phyloP scores from a whole-genome alignment of 2,329 filamentous ascomycete species.

The Xylaria sp. region DNA sequence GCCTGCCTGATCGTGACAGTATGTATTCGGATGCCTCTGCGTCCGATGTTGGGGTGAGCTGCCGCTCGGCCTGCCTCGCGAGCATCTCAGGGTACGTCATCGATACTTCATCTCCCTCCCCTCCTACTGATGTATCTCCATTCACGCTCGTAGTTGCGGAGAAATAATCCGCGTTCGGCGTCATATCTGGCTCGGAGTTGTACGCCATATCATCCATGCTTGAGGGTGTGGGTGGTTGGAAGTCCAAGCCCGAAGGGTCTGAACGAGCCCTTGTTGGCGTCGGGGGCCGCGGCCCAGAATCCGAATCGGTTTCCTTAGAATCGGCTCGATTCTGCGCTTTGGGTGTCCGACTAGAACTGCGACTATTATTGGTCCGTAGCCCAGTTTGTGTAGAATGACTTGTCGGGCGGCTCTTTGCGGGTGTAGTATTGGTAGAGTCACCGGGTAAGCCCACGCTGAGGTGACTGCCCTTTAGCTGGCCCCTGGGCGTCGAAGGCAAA shows the following conservation, averaged over 20 bases:
- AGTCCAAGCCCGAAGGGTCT: slow-evolving; percentile 40
- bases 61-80: slow-evolving; percentile 45
- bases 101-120: slow-evolving; percentile 16
- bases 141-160: slow-evolving; percentile 38
- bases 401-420: slow-evolving; percentile 13
- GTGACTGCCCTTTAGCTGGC: slow-evolving; percentile 22
- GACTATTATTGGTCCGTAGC: slow-evolving; percentile 12
- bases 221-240: slow-evolving; percentile 46
- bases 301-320: slow-evolving; percentile 28
- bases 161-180: slow-evolving; percentile 45
- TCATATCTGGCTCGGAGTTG: slow-evolving; percentile 50
- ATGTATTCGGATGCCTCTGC: slow-evolving; percentile 33
- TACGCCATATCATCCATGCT: slow-evolving; percentile 47
- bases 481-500: slow-evolving; percentile 46
- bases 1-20: slow-evolving; percentile 37
- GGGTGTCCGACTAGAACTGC: slow-evolving; percentile 34
- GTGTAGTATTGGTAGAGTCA: slow-evolving; percentile 32
- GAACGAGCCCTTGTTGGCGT: slow-evolving; percentile 42
- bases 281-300: slow-evolving; percentile 30
- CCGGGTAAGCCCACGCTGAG: slow-evolving; percentile 25
- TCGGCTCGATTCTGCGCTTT: slow-evolving; percentile 27
- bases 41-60: slow-evolving; percentile 46
- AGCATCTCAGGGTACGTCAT: slow-evolving; percentile 40
- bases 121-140: slow-evolving; percentile 21
- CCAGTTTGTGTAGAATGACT: slow-evolving; percentile 19